Conservation (phyloP, 2,329 filamentous ascomycete species). For the Alternaria triticimaculans region DNA sequence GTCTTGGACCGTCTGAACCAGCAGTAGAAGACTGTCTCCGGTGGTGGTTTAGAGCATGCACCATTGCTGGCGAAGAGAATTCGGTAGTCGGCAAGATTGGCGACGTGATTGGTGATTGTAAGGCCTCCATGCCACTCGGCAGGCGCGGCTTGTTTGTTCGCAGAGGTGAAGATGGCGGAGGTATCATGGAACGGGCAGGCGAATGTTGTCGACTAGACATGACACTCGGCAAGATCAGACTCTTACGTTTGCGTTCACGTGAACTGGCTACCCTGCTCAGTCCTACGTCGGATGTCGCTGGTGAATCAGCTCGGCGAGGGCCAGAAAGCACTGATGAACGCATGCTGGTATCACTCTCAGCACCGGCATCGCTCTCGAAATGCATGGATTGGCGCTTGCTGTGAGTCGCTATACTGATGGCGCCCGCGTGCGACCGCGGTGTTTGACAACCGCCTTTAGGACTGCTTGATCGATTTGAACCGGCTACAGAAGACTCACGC, state of each 20-base stretch:
- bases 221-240: conserved; percentile 80
- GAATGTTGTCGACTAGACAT: conserved; percentile 87
- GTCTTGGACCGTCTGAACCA: conserved; percentile 71
- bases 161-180: conserved; percentile 79
- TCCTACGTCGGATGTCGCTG: conserved; percentile 79
- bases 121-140: conserved; percentile 65
- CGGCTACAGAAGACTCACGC: conserved; percentile 67
- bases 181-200: conserved; percentile 74
- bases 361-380: conserved; percentile 81
- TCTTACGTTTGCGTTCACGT: conserved; percentile 83
- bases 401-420: conserved; percentile 62
- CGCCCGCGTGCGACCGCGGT: conserved; percentile 78
- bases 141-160: conserved; percentile 83
- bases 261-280: conserved; percentile 78
- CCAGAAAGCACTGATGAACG: conserved; percentile 79
- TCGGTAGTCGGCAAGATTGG: conserved; percentile 85
- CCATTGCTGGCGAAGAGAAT: conserved; percentile 74
- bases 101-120: conserved; percentile 87
- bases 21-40: conserved; percentile 90
- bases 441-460: conserved; percentile 84
- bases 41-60: conserved; percentile 69
- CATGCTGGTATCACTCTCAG: conserved; percentile 86
- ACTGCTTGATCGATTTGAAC: conserved; percentile 86
- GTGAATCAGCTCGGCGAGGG: conserved; percentile 81
- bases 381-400: conserved; percentile 80